Evolutionary conservation across 2,329 filamentous ascomycete species (phyloP).

Genomic region (Epicoccum nigrum): DNA sequence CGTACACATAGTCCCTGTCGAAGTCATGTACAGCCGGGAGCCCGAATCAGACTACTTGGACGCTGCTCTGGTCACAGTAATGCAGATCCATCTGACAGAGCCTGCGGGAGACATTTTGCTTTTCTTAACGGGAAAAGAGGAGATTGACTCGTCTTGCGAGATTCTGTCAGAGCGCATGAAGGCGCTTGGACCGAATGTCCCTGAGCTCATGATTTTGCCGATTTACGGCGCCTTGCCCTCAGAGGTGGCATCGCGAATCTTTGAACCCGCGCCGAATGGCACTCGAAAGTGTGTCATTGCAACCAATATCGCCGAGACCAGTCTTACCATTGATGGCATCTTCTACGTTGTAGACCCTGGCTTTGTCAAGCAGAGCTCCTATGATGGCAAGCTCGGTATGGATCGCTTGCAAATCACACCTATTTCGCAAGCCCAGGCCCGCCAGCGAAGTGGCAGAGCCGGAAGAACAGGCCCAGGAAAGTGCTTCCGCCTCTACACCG

Average conservation of each 20-base stretch:
- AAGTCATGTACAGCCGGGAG: slow-evolving; percentile 92
- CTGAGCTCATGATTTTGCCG: slow-evolving; percentile 88
- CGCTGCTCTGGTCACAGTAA: slow-evolving; percentile 90
- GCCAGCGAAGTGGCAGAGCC: slow-evolving; percentile 89
- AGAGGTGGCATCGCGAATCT: slow-evolving; percentile 93
- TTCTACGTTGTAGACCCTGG: slow-evolving; percentile 97
- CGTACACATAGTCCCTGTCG: slow-evolving; percentile 68
- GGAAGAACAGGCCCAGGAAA: slow-evolving; percentile 95
- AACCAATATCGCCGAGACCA: slow-evolving; percentile 97
- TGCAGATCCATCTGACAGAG: slow-evolving; percentile 97
- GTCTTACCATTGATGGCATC: slow-evolving; percentile 96
- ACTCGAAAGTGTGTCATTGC: slow-evolving; percentile 94
- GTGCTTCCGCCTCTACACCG: slow-evolving; percentile 87
- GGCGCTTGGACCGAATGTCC: slow-evolving; percentile 85
- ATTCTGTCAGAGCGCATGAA: slow-evolving; percentile 97
- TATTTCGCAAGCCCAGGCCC: slow-evolving; percentile 95
- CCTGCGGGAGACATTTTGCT: slow-evolving; percentile 92
- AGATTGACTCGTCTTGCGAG: slow-evolving; percentile 94
- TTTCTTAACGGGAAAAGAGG: slow-evolving; percentile 96
- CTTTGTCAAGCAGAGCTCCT: slow-evolving; percentile 97
- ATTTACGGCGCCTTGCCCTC: slow-evolving; percentile 95
- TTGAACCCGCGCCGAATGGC: slow-evolving; percentile 87
- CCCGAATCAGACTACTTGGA: slow-evolving; percentile 96
- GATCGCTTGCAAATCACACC: slow-evolving; percentile 94
- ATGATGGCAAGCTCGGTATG: slow-evolving; percentile 97